A percentile compares a stretch with the other conserved stretches of the same genome.
Evolutionary conservation across 257 asterid genomes (phyloP).

Genomic region (Salvia rosmarinus): DNA sequence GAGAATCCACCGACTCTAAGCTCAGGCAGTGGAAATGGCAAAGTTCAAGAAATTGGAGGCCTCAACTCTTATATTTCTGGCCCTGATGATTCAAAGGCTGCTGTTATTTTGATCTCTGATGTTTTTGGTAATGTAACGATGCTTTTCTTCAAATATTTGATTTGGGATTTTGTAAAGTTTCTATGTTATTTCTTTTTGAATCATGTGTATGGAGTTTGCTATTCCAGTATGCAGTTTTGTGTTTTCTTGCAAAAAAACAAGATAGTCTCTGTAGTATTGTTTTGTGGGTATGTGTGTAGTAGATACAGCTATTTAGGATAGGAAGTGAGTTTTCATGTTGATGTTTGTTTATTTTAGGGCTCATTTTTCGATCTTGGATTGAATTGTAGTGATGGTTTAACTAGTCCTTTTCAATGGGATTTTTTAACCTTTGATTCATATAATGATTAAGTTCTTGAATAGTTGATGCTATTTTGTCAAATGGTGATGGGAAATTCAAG

Average conservation of each 20-base stretch:
- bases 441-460: not conserved
- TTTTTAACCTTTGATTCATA: not conserved
- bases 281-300: no score
- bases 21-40: slow-evolving; percentile 46
- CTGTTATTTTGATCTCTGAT: slow-evolving; percentile 57
- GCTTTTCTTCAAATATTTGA: not conserved
- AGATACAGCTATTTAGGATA: no score
- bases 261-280: no score
- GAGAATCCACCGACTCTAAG: slow-evolving; percentile 51
- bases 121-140: slow-evolving; percentile 46
- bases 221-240: not conserved
- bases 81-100: slow-evolving; percentile 44
- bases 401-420: not conserved
- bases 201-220: not conserved
- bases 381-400: not conserved
- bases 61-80: slow-evolving; percentile 49
- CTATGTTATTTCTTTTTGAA: not conserved
- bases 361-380: not conserved
- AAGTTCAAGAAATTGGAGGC: slow-evolving; percentile 54
- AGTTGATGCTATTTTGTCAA: no score
- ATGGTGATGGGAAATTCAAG: no score
- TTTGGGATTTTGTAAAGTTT: slow-evolving; percentile 16
- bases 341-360: not conserved
- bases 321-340: no score
- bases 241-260: not conserved